These are phyloP conservation scores for Fraxinus ornus DNA, from an alignment of 305 asterid species.

Conservation along the genomic window DNA sequence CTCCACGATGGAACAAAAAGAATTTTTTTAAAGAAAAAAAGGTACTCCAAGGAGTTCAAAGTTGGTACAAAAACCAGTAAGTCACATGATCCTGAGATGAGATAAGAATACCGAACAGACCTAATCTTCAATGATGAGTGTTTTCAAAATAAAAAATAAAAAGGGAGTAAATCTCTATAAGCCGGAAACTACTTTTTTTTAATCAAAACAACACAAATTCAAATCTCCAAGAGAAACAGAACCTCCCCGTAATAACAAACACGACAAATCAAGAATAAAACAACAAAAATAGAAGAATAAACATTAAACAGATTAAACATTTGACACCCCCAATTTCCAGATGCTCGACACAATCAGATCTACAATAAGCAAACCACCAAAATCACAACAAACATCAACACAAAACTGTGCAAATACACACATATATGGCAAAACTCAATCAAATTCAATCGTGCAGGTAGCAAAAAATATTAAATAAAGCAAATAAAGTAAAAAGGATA, in stretches of 20 bases:
- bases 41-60: not conserved
- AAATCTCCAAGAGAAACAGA: not conserved
- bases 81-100: not conserved
- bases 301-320: not conserved
- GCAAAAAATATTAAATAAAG: not conserved
- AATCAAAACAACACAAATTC: not conserved
- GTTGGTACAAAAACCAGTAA: not conserved
- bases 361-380: not conserved
- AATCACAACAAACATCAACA: not conserved
- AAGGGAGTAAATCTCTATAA: not conserved
- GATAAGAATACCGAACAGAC: not conserved
- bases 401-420: not conserved
- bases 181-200: not conserved
- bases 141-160: not conserved
- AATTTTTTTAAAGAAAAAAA: not conserved
- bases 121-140: not conserved
- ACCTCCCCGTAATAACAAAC: not conserved
- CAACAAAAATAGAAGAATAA: not conserved
- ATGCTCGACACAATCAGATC: constrained; percentile 30
- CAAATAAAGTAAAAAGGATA: constrained; percentile 42
- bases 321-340: constrained; percentile 10
- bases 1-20: not conserved
- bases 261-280: not conserved
- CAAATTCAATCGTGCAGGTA: not conserved
- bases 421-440: not conserved